Base-by-base conservation (phyloP, 345 rosid species). In the Capsella bursapastoris region DNA sequence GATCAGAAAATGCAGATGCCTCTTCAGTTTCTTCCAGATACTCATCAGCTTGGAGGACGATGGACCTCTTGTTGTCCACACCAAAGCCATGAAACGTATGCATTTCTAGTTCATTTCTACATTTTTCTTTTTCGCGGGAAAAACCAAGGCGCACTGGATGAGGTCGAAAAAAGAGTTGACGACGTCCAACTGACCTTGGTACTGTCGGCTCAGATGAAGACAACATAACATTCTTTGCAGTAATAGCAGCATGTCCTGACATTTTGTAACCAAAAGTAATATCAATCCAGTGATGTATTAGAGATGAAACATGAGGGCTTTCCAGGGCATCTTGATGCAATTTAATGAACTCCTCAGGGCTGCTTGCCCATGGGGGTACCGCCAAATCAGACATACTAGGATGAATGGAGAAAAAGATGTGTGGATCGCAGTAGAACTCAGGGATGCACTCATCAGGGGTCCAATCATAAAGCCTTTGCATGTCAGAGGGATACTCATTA, bases 381-480 rank as follows among this genome's bases (percentile, higher is more conserved):
- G 97, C 89, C 80, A 93, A 84, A 83, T 93, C 93, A 73, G 89
- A 78, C 98, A 93, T 93, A 75, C 91, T 90, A 79, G 88, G 68
- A 77, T 93, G 96, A 49, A 80, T 38, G 61, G 97, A 93, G 77
- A 58, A 71, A 80, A 93, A 93, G 61, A 93, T 85, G 61, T 73
- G 86, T 8, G 97, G 87, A 76, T 93, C 93, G 68, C 88, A 89
- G 68, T 85, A 93, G 76, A 93, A 93, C 82, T 93, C 98, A 15
- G 98, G 98, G 76, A 93, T 90, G 88, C 98, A 90, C 80, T 93
- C 98, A 70, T 93, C 98, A 81, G 98, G 98, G 55, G 98, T 93
- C 98, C 98, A 93, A 56, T 90, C 96, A 78, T 93, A 93, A 78
- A 90, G 91, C 77, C 98, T 84, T 81, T 88, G 93, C 97, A 93